A percentile compares a stretch with the other conserved stretches of the same genome.
phyloP scores from a whole-genome alignment of 805 yeast genomes.

The Saccharomycopsis javanensis region DNA sequence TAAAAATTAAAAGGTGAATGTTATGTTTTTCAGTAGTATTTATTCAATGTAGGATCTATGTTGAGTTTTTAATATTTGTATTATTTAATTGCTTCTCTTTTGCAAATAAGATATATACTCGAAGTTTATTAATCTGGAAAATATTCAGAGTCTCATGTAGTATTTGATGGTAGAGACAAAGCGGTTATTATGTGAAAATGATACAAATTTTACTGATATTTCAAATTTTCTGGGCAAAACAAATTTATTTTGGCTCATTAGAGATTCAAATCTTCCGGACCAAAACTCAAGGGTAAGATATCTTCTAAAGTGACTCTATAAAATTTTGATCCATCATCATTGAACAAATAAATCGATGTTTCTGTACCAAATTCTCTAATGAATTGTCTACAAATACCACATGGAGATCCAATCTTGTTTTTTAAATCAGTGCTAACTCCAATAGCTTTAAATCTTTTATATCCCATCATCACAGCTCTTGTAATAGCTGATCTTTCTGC shows the following conservation, averaged over 20 bases:
- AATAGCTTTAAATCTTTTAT: constrained; percentile 41
- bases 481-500: constrained; percentile 66
- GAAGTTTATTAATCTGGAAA: no score
- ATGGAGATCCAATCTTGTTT: constrained; percentile 61
- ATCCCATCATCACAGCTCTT: constrained; percentile 37
- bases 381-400: constrained; percentile 91
- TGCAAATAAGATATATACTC: no score
- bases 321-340: constrained; percentile 38
- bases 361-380: constrained; percentile 67
- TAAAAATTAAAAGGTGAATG: no score
- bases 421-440: constrained; percentile 56
- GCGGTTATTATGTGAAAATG: no score
- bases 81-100: no score
- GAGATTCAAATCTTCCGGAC: constrained; percentile 54
- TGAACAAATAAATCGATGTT: constrained; percentile 62
- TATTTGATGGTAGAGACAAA: no score
- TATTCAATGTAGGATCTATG: no score
- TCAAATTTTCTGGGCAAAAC: neutral
- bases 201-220: neutral
- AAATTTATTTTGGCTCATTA: neutral
- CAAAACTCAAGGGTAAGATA: constrained; percentile 75
- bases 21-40: neutral
- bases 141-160: no score
- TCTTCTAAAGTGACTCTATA: constrained; percentile 44
- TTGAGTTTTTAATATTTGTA: no score